Base-by-base conservation (phyloP, 176 grass and related monocot genomes). In the Secale cereale region DNA sequence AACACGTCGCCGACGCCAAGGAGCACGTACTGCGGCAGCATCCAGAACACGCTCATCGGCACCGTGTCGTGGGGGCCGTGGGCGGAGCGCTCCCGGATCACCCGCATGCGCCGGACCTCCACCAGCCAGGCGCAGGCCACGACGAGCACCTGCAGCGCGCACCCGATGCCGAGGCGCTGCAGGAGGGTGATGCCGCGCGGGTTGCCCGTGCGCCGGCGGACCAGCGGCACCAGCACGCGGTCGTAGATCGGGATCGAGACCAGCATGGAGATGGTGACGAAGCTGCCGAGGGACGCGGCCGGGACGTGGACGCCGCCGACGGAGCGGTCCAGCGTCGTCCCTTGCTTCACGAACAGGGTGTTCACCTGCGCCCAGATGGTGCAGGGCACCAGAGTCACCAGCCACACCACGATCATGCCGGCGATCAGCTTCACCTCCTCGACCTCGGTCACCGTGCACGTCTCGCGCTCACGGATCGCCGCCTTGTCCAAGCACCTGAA, bases 331-430 rank as follows among this genome's bases (percentile, higher is more conserved):
- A 95, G 82, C 57, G 90, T 95, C 70, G 82, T 90, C 69, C 93
- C 93, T 81, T 95, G 93, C 83, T 95, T 92, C 27, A 95, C 87
- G 82, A 92, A 95, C 31, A 95, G 90, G 6, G 93, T 95, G 85
- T 94, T 94, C 40, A 85, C 78, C 65, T 94, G 92, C 5, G 93
- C 90, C 84, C 83, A 92, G 74, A 95, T 83, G 68, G 93, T 95
- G 85, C 85, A 82, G 4, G 93, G 93, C 76, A 95, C 46, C 30
- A 95, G 85, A 48, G 93, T 92, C 74, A 77, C 36, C 37, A 95
- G 28, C 93, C 93, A 95, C 9, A 95, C 66, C 59, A 90, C 50
- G 65, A 79, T 71, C 93, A 95, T 92, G 4, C 87, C 78, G 2
- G 31, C 4, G 22, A 95, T 79, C 19, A 95, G 88, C 82, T 95